Percentiles rank a stretch among this genome's conserved stretches.
Evolutionary conservation across 2,329 filamentous ascomycete genomes (phyloP).

Genomic region (Microdochium bolleyi): DNA sequence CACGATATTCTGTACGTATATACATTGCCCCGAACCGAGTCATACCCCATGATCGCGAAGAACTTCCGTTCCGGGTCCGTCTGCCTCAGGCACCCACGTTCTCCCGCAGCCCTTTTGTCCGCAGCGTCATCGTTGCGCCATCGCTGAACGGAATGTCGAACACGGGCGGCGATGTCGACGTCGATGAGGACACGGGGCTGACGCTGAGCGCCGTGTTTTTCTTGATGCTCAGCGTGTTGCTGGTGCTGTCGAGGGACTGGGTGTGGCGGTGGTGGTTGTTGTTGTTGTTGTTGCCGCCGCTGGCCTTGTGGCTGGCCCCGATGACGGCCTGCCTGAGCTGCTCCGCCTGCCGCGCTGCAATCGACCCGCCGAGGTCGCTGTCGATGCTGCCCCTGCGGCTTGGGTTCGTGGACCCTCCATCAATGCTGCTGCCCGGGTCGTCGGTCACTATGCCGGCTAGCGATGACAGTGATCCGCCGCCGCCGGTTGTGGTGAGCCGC

Average conservation of each 20-base stretch:
- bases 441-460: slow-evolving; percentile 11
- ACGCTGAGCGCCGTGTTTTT: neutral
- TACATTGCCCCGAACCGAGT: too few relatives aligned
- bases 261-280: neutral
- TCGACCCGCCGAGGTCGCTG: slow-evolving; percentile 21
- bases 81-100: neutral
- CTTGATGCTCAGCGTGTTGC: neutral
- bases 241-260: neutral
- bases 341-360: slow-evolving; percentile 23
- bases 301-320: neutral
- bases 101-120: slow-evolving; percentile 38
- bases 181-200: slow-evolving; percentile 2
- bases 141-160: slow-evolving; percentile 38
- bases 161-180: neutral
- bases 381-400: slow-evolving; percentile 36
- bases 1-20: too few relatives aligned
- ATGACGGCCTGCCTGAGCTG: slow-evolving; percentile 23
- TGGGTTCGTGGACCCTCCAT: slow-evolving; percentile 11
- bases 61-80: too few relatives aligned
- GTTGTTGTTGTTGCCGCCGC: neutral
- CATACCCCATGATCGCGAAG: too few relatives aligned
- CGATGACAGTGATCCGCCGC: neutral
- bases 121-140: slow-evolving; percentile 35
- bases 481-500: neutral
- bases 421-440: slow-evolving; percentile 29